Conservation (phyloP, 441 rosid species). For the Euphorbia celastroides region DNA sequence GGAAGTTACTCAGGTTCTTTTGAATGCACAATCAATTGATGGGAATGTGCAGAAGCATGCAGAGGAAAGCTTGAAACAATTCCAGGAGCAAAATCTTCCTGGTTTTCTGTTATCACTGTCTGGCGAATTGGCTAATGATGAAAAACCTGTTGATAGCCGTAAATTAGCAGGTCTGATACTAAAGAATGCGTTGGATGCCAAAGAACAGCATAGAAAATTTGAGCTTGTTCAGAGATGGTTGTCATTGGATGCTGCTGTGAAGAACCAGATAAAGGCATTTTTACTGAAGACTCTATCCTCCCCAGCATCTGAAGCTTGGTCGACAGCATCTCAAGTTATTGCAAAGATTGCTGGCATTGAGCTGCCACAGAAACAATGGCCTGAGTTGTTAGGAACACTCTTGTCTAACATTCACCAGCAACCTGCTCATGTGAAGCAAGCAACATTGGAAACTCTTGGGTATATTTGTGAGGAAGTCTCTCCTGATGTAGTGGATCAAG, state of each 20-base stretch:
- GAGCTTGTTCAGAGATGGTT: conserved; percentile 51
- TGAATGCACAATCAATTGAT: conserved; percentile 48
- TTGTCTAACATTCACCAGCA: conserved; percentile 40
- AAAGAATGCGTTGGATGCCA: conserved; percentile 49
- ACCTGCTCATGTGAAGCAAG: conserved; percentile 48
- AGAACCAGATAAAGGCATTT: conserved; percentile 35
- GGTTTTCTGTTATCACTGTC: conserved; percentile 40
- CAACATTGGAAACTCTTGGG: conserved; percentile 54
- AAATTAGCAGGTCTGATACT: conserved; percentile 43
- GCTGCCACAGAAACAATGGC: conserved; percentile 50
- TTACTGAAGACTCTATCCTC: conserved; percentile 40
- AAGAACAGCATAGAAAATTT: conserved; percentile 41
- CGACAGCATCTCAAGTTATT: conserved; percentile 47
- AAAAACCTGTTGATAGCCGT: conserved; percentile 48
- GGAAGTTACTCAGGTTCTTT: conserved; percentile 52
- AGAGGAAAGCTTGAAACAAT: conserved; percentile 62
- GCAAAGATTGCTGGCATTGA: conserved; percentile 51
- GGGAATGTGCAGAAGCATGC: conserved; percentile 47
- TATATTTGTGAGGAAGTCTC: conserved; percentile 57
- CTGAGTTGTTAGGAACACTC: conserved; percentile 41
- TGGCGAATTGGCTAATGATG: conserved; percentile 42
- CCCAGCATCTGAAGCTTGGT: conserved; percentile 35
- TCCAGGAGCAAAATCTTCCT: conserved; percentile 51
- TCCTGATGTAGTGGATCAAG: conserved; percentile 46
- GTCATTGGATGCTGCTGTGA: conserved; percentile 30